These are phyloP conservation scores for Quercus gilva DNA, from an alignment of 306 rosid species.

Conservation along the genomic window DNA sequence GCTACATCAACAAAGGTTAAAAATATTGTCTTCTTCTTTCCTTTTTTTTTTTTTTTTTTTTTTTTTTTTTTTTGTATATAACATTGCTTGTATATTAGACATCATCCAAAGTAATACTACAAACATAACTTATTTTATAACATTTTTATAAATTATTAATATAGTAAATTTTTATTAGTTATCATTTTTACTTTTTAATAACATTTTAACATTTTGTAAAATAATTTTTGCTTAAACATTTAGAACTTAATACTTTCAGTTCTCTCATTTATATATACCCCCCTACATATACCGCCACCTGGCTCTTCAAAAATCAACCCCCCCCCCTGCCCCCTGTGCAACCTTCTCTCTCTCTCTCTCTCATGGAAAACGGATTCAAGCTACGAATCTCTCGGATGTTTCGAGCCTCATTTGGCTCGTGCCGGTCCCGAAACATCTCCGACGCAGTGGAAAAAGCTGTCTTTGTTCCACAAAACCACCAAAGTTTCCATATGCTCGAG, in stretches of 20 bases:
- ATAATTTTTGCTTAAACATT: too few species aligned
- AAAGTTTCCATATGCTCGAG: constrained; percentile 23
- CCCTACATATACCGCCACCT: constrained; percentile 2
- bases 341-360: neutral
- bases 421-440: constrained; percentile 58
- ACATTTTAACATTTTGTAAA: too few species aligned
- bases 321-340: neutral
- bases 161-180: too few species aligned
- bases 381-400: constrained; percentile 76
- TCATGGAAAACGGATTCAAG: constrained; percentile 73
- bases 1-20: too few species aligned
- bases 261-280: constrained; percentile 43
- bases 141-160: too few species aligned
- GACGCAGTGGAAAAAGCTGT: constrained; percentile 66
- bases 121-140: too few species aligned
- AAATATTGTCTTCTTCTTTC: fast-evolving
- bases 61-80: too few species aligned
- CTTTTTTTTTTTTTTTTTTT: too few species aligned
- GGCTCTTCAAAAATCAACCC: constrained; percentile 4
- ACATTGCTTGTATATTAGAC: too few species aligned
- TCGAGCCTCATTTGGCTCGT: constrained; percentile 75
- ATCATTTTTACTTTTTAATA: too few species aligned
- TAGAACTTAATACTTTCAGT: constrained; percentile 24
- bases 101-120: too few species aligned
- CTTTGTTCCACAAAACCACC: constrained; percentile 32